These are phyloP conservation scores for Neurospora terricola DNA, from an alignment of 495 filamentous ascomycete species.

Conservation along the genomic window DNA sequence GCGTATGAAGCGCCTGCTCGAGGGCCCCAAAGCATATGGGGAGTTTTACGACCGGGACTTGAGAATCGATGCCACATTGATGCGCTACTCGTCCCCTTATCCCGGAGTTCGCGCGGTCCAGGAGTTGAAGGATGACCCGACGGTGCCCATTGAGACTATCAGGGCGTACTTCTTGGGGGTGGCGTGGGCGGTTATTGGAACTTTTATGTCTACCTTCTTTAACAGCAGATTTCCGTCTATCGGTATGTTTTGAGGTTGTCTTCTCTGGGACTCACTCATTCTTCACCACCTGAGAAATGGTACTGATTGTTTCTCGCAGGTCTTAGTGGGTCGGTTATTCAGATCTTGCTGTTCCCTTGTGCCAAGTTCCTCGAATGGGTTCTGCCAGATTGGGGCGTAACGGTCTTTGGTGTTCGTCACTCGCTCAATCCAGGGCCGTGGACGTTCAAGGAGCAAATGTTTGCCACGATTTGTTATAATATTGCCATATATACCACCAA, in stretches of 20 bases:
- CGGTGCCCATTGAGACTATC: conserved; percentile 27
- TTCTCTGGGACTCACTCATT: no score
- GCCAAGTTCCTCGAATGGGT: conserved; percentile 21
- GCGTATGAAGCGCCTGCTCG: conserved; percentile 19
- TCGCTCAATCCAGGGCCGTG: conserved; percentile 34
- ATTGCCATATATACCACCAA: conserved; percentile 26
- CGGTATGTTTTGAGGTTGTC: conserved; percentile 5
- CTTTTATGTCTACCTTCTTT: conserved; percentile 30
- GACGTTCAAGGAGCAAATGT: conserved; percentile 37
- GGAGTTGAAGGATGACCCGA: conserved; percentile 22
- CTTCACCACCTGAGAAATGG: background rate
- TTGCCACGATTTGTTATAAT: conserved; percentile 27
- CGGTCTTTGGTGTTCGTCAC: conserved; percentile 16
- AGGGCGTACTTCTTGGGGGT: conserved; percentile 32
- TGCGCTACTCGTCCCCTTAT: conserved; percentile 33
- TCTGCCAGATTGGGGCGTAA: conserved; percentile 23
- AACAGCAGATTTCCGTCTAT: conserved; percentile 30
- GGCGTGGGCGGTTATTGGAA: conserved; percentile 24
- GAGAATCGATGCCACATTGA: conserved; percentile 26
- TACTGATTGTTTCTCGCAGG: conserved; percentile 6
- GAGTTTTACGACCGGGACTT: conserved; percentile 30
- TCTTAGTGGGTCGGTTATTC: conserved; percentile 25
- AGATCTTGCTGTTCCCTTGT: conserved; percentile 31
- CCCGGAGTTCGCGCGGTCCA: conserved; percentile 37
- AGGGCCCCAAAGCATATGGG: conserved; percentile 24